These are phyloP conservation scores for Fomitopsis schrenkii DNA, from an alignment of 1,284 basidiomycete genomes.

Conservation along the genomic window DNA sequence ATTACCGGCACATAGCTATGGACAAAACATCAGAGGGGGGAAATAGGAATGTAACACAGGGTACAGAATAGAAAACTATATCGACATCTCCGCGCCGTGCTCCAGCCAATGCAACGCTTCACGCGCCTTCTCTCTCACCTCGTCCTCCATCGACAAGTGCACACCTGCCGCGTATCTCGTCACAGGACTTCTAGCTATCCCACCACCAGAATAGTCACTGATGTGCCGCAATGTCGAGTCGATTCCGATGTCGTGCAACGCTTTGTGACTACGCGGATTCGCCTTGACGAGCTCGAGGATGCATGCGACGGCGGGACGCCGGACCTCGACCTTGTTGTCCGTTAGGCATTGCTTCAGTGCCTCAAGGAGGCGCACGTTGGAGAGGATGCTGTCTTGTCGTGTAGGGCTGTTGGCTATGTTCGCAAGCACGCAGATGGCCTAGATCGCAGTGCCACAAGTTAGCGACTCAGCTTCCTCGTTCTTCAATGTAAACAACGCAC, in stretches of 20 bases:
- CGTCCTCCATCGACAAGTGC: conserved; percentile 38
- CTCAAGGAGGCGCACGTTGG: conserved; percentile 44
- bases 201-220: conserved; percentile 44
- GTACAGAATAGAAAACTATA: conserved; percentile 4
- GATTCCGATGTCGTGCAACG: conserved; percentile 40
- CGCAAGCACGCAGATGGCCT: conserved; percentile 56
- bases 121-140: conserved; percentile 52
- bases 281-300: conserved; percentile 47
- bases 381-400: conserved; percentile 44
- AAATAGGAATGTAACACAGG: no score
- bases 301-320: conserved; percentile 56
- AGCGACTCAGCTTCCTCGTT: not conserved
- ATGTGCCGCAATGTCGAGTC: conserved; percentile 42
- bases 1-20: not conserved
- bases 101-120: conserved; percentile 38
- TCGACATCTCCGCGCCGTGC: conserved; percentile 16
- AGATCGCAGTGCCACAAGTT: not conserved
- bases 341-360: conserved; percentile 53
- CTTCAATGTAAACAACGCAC: conserved; percentile 14
- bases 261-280: conserved; percentile 30
- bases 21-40: not conserved
- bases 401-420: conserved; percentile 60
- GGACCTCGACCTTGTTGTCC: conserved; percentile 50
- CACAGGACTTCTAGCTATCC: conserved; percentile 28
- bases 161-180: conserved; percentile 21